These are phyloP conservation scores for Lentinus tigrinus DNA, from an alignment of 768 basidiomycete genomes.

Conservation along the genomic window DNA sequence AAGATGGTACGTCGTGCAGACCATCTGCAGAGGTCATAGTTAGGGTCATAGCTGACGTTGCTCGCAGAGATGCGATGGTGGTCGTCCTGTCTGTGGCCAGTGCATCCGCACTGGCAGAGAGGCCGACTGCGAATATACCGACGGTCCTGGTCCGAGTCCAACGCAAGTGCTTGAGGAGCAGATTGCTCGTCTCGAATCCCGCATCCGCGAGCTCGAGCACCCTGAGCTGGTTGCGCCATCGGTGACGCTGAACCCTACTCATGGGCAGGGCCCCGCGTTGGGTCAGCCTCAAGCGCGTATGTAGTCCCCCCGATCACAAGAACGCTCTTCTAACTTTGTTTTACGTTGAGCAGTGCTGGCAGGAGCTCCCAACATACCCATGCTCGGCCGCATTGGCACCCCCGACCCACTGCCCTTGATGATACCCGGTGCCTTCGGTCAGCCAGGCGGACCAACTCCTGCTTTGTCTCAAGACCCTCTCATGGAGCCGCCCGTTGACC, in stretches of 20 bases:
- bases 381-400: slow-evolving; percentile 5
- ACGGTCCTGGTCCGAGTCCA: slow-evolving; percentile 58
- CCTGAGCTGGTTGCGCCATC: slow-evolving; percentile 14
- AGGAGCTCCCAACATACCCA: neutral
- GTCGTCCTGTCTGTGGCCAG: slow-evolving; percentile 62
- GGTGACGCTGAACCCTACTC: slow-evolving; percentile 12
- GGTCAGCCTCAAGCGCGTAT: neutral
- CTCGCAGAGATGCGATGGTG: slow-evolving; percentile 64
- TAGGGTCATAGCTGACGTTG: neutral
- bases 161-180: slow-evolving; percentile 64
- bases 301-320: neutral
- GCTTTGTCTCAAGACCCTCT: slow-evolving; percentile 9
- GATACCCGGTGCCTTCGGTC: neutral
- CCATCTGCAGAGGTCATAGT: neutral
- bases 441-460: neutral
- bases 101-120: slow-evolving; percentile 61
- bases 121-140: slow-evolving; percentile 61
- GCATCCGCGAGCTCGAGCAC: slow-evolving; percentile 37
- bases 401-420: neutral
- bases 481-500: slow-evolving; percentile 13
- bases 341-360: neutral
- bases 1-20: slow-evolving; percentile 22
- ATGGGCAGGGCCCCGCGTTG: neutral
- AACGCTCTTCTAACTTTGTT: neutral
- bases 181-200: slow-evolving; percentile 52